phyloP scores from a whole-genome alignment of 202 grass and related monocot genomes.

The Schoenoplectus triqueter region DNA sequence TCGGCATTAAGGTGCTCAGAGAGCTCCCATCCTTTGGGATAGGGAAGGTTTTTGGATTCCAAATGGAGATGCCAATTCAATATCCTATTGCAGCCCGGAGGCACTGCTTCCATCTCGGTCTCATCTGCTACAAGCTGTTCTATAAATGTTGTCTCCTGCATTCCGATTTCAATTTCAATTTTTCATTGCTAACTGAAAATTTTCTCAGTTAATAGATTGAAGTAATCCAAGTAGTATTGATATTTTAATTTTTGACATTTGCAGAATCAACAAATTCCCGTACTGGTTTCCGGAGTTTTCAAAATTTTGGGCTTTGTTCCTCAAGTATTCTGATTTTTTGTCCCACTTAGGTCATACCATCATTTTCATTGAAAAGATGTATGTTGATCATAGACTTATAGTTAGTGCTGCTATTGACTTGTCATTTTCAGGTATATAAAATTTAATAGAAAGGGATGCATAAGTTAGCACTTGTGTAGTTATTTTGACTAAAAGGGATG shows the following conservation, averaged over 20 bases:
- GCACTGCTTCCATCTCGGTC: slow-evolving; percentile 67
- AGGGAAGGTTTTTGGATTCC: slow-evolving; percentile 46
- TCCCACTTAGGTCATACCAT: background rate
- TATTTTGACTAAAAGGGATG: background rate
- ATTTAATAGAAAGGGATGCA: background rate
- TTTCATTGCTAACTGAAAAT: slow-evolving; percentile 19
- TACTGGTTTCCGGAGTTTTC: background rate
- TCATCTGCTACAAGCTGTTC: slow-evolving; percentile 77
- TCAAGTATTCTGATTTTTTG: background rate
- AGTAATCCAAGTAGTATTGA: background rate
- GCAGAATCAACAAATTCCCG: background rate
- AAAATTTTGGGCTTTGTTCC: slow-evolving; percentile 5
- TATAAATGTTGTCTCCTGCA: slow-evolving; percentile 57
- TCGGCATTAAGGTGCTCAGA: slow-evolving; percentile 44
- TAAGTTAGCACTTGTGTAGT: background rate
- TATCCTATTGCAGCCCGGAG: slow-evolving; percentile 60
- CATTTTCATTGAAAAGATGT: slow-evolving; percentile 13
- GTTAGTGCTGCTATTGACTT: background rate
- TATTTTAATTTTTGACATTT: slow-evolving; percentile 13
- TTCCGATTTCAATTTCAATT: slow-evolving; percentile 32
- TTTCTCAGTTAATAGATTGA: background rate
- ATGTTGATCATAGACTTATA: background rate
- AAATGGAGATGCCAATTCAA: slow-evolving; percentile 64
- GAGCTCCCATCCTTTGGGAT: slow-evolving; percentile 56
- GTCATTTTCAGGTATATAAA: slow-evolving; percentile 10